These are phyloP conservation scores for Solanum hybrid DNA, from an alignment of 305 asterid species.

Conservation along the genomic window DNA sequence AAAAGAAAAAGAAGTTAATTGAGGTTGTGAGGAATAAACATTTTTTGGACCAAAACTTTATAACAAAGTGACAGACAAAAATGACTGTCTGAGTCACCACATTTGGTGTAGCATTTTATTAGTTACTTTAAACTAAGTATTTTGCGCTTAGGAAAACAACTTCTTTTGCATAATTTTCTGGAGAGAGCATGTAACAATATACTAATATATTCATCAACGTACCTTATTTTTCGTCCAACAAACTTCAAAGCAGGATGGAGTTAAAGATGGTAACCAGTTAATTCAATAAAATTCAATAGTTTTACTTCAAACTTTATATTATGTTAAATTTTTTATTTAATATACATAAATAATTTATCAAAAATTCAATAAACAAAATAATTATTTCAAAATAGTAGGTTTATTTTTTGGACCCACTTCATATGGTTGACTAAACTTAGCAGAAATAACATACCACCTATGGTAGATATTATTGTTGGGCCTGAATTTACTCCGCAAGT, in stretches of 20 bases:
- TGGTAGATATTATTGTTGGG: neutral
- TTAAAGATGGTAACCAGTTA: neutral
- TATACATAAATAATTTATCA: neutral
- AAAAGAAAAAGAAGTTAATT: neutral
- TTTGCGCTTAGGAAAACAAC: neutral
- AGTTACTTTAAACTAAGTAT: neutral
- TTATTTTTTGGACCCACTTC: neutral
- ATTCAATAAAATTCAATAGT: no score
- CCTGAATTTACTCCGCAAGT: neutral
- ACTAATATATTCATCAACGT: neutral
- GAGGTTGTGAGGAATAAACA: neutral
- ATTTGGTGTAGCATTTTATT: neutral
- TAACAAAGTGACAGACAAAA: neutral
- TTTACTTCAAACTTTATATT: neutral
- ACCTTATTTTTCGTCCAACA: neutral
- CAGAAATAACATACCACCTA: neutral
- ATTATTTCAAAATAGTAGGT: neutral
- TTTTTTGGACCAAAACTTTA: neutral
- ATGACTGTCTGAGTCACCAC: neutral
- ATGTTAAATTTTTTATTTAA: neutral
- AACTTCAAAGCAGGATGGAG: neutral
- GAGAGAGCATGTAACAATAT: neutral
- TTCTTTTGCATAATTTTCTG: neutral
- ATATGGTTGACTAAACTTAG: neutral
- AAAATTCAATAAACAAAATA: neutral